phyloP scores from a whole-genome alignment of 2,329 filamentous ascomycete species.

The Xylaria hypoxylon region DNA sequence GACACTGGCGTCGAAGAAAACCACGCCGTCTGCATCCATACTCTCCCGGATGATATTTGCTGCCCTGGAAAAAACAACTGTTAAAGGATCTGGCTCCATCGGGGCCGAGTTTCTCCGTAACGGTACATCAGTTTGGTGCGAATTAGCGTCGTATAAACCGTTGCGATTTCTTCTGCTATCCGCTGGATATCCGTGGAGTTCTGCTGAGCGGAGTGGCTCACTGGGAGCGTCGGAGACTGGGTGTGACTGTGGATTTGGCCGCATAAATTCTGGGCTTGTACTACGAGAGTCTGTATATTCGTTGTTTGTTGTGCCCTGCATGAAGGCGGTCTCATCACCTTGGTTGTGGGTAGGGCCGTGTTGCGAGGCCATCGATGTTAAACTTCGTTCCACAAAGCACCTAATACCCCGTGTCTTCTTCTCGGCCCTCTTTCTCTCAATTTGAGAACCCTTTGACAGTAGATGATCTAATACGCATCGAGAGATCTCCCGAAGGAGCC shows the following conservation, averaged over 20 bases:
- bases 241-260: neutral
- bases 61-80: slow-evolving; percentile 54
- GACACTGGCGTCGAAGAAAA: slow-evolving; percentile 51
- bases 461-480: slow-evolving; percentile 30
- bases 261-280: neutral
- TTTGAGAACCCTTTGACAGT: slow-evolving; percentile 21
- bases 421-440: slow-evolving; percentile 28
- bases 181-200: neutral
- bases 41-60: slow-evolving; percentile 58
- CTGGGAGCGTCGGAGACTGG: neutral
- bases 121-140: neutral
- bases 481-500: slow-evolving; percentile 33
- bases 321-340: slow-evolving; percentile 3
- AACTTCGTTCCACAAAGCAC: slow-evolving; percentile 30
- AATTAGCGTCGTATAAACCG: neutral
- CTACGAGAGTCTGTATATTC: neutral
- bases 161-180: neutral
- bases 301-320: neutral
- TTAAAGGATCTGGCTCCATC: slow-evolving; percentile 30
- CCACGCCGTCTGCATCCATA: slow-evolving; percentile 56
- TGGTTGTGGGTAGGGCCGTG: neutral
- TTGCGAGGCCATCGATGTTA: slow-evolving; percentile 5
- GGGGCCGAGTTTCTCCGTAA: slow-evolving; percentile 8
- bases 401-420: slow-evolving; percentile 31
- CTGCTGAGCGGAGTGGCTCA: neutral